Conservation (phyloP, 2,329 filamentous ascomycete genomes). For the Emmonsiellopsis sp. region DNA sequence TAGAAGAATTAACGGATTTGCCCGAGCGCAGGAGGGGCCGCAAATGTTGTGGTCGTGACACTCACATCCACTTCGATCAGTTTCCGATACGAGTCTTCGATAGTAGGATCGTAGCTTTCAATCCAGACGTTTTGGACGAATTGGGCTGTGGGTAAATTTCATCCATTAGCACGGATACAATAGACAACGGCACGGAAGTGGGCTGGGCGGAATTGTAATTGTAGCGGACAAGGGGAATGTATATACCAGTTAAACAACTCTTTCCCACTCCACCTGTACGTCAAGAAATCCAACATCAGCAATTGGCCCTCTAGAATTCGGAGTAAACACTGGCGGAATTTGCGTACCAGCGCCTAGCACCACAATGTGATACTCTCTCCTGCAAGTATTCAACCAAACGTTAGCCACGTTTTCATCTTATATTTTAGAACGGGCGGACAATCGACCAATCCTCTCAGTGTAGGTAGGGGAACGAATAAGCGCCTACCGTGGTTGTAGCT, state of each 20-base stretch:
- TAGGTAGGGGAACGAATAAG: neutral
- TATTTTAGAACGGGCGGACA: neutral
- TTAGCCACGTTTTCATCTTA: conserved; percentile 1
- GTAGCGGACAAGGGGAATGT: conserved; percentile 4
- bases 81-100: conserved; percentile 81
- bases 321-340: conserved; percentile 4
- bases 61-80: conserved; percentile 83
- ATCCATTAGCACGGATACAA: too few species aligned
- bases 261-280: conserved; percentile 73
- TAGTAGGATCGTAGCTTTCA: conserved; percentile 80
- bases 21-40: neutral
- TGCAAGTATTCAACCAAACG: conserved; percentile 21
- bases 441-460: neutral
- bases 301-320: conserved; percentile 2
- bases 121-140: conserved; percentile 94
- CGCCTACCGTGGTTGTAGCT: conserved; percentile 5
- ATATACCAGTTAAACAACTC: conserved; percentile 77
- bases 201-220: neutral
- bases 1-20: neutral
- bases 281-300: neutral
- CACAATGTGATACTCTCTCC: conserved; percentile 73
- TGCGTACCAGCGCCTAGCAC: conserved; percentile 66
- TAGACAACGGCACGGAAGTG: neutral
- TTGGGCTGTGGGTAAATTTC: conserved; percentile 51
- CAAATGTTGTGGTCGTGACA: conserved; percentile 15